Conservation (phyloP, 176 grass and related monocot species). For the Musa itinerans region DNA sequence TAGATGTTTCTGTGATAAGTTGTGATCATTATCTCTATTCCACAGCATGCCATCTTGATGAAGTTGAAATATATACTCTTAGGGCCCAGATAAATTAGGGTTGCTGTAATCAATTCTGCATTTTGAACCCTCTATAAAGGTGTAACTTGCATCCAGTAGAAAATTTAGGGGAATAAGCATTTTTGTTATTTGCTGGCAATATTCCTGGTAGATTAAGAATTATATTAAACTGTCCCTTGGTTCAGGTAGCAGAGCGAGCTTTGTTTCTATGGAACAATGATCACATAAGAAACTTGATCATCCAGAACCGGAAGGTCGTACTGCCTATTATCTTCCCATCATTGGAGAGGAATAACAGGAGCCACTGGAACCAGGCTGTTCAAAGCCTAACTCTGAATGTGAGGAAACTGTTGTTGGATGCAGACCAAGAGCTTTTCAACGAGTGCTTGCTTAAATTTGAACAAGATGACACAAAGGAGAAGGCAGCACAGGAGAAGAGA, state of each 20-base stretch:
- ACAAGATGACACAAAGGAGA: background rate
- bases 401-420: background rate
- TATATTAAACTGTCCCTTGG: background rate
- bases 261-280: conserved; percentile 13
- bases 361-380: conserved; percentile 9
- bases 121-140: too few species aligned
- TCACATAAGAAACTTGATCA: conserved; percentile 4
- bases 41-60: too few species aligned
- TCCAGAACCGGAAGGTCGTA: conserved; percentile 2
- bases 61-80: too few species aligned
- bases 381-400: conserved; percentile 6
- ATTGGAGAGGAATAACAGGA: conserved; percentile 4
- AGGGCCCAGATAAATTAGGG: too few species aligned
- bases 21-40: too few species aligned
- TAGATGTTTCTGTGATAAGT: too few species aligned
- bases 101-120: too few species aligned
- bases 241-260: conserved; percentile 9
- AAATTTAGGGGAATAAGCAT: background rate
- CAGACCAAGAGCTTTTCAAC: background rate
- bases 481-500: background rate
- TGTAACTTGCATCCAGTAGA: too few species aligned
- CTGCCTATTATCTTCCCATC: conserved; percentile 9
- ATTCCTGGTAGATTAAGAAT: background rate
- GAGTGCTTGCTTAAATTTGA: background rate
- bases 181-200: background rate